phyloP scores from a whole-genome alignment of 805 yeast genomes.

The Cyberlindnera bimundalis region DNA sequence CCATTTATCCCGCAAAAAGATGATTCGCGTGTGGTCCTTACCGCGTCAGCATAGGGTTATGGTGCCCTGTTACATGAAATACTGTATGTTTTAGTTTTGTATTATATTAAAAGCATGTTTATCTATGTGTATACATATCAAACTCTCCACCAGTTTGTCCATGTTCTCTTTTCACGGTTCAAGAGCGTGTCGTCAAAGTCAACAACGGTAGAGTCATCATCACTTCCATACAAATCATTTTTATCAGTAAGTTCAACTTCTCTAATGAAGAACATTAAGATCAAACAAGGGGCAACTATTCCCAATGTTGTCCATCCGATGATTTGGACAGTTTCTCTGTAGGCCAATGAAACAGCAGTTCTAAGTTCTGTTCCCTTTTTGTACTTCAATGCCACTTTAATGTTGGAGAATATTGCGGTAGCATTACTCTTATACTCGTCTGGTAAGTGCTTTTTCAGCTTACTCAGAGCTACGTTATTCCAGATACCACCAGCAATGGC shows the following conservation, averaged over 20 bases:
- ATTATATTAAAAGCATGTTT: too few species aligned
- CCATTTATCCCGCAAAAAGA: too few species aligned
- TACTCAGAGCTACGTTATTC: constrained; percentile 22
- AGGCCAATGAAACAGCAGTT: constrained; percentile 29
- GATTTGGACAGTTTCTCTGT: constrained; percentile 29
- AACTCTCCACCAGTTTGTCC: constrained; percentile 14
- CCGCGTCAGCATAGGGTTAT: too few species aligned
- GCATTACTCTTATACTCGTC: constrained; percentile 18
- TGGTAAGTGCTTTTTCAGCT: constrained; percentile 25
- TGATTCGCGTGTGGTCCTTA: too few species aligned
- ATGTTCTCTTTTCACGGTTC: constrained; percentile 11
- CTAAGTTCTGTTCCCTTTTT: constrained; percentile 26
- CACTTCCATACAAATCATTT: constrained; percentile 16
- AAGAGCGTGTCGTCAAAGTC: neutral
- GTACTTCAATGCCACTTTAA: constrained; percentile 24
- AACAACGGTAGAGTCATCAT: constrained; percentile 10
- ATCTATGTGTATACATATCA: too few species aligned
- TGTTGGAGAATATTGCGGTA: constrained; percentile 22
- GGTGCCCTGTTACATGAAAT: too few species aligned
- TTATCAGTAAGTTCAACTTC: constrained; percentile 20
- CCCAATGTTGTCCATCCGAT: constrained; percentile 31
- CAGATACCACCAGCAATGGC: constrained; percentile 29
- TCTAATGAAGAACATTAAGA: constrained; percentile 26
- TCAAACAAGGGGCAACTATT: constrained; percentile 25
- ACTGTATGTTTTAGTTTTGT: neutral